phyloP scores from a whole-genome alignment of 257 asterid species.

The Lycium barbarum region DNA sequence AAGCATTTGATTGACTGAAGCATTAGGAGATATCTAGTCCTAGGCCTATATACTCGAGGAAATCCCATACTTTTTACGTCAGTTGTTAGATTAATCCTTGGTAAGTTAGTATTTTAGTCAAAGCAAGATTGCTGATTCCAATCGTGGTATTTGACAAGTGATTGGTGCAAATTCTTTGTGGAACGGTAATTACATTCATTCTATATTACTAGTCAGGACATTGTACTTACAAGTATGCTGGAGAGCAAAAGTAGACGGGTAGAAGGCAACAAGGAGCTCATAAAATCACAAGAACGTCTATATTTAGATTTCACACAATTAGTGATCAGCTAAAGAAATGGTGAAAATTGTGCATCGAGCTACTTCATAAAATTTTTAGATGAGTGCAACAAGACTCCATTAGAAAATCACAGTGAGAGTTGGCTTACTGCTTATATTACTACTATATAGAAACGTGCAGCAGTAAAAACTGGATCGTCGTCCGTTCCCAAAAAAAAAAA shows the following conservation, averaged over 20 bases:
- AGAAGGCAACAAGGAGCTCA: constrained; percentile 4
- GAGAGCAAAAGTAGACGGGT: neutral
- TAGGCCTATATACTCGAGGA: neutral
- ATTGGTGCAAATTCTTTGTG: constrained; percentile 3
- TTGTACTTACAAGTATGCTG: neutral
- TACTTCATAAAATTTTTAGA: neutral
- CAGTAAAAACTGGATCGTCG: no score
- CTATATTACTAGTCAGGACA: constrained; percentile 8
- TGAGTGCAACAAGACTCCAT: neutral
- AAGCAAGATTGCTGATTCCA: neutral
- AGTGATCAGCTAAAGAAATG: neutral
- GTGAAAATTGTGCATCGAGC: constrained; percentile 4
- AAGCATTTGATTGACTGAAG: neutral
- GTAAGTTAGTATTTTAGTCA: neutral
- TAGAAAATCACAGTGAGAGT: neutral
- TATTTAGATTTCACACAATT: neutral
- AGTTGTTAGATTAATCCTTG: neutral
- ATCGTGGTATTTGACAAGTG: constrained; percentile 9
- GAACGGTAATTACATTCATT: neutral
- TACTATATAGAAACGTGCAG: no score
- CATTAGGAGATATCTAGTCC: neutral
- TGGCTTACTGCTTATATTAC: neutral
- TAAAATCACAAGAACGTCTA: neutral
- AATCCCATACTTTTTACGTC: neutral
- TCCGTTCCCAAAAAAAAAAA: no score